phyloP scores from a whole-genome alignment of 495 filamentous ascomycete genomes.

The Daldinia bambusicola region DNA sequence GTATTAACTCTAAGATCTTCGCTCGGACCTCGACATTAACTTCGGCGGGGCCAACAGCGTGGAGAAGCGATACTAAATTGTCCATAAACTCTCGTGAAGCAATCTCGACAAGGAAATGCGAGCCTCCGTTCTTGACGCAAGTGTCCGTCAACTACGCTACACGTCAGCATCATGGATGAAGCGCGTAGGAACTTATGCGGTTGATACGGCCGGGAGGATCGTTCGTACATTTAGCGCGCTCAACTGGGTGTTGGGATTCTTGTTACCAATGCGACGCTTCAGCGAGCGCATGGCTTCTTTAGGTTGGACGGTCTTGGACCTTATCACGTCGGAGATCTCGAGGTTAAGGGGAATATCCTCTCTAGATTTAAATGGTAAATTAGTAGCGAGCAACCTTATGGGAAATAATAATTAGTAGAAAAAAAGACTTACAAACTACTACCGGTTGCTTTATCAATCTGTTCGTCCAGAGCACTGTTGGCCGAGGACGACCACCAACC shows the following conservation, averaged over 20 bases:
- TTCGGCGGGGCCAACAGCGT: slow-evolving; percentile 76
- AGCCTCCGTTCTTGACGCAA: slow-evolving; percentile 97
- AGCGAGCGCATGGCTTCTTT: slow-evolving; percentile 97
- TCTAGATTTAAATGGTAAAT: slow-evolving; percentile 55
- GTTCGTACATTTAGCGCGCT: slow-evolving; percentile 83
- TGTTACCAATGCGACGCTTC: slow-evolving; percentile 92
- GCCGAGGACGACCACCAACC: slow-evolving; percentile 86
- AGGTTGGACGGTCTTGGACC: slow-evolving; percentile 94
- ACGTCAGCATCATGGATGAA: slow-evolving; percentile 49
- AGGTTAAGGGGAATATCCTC: slow-evolving; percentile 97
- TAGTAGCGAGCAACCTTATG: slow-evolving; percentile 11
- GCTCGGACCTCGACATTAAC: slow-evolving; percentile 85
- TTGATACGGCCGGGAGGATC: slow-evolving; percentile 4
- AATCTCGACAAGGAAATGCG: slow-evolving; percentile 95
- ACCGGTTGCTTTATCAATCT: slow-evolving; percentile 92
- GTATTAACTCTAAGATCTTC: slow-evolving; percentile 92
- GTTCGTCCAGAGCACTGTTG: slow-evolving; percentile 89
- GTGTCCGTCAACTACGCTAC: slow-evolving; percentile 81
- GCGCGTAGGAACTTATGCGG: not conserved
- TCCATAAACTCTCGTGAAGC: slow-evolving; percentile 99
- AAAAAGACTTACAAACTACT: slow-evolving; percentile 79
- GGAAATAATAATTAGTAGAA: not conserved
- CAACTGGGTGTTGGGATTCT: slow-evolving; percentile 95
- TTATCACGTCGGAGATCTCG: slow-evolving; percentile 95
- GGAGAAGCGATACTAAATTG: slow-evolving; percentile 88